Percentiles rank a stretch among this genome's conserved stretches.
phyloP scores from a whole-genome alignment of 1,284 basidiomycete genomes.

The Moesziomyces sp. region DNA sequence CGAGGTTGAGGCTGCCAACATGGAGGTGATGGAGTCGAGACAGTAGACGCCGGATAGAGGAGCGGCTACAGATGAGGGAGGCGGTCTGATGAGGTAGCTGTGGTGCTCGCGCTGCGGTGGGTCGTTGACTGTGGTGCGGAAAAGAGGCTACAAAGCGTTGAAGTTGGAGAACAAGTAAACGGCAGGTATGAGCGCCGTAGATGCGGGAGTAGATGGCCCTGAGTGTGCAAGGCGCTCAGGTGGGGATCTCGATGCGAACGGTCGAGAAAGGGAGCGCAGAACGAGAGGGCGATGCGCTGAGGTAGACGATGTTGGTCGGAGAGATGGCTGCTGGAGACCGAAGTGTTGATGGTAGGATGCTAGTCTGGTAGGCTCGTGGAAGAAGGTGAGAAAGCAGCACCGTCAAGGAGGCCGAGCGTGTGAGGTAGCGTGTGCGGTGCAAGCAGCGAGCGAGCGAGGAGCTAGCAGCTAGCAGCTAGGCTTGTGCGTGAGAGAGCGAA shows the following conservation, averaged over 20 bases:
- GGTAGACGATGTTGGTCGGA: background rate
- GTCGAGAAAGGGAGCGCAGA: conserved; percentile 7
- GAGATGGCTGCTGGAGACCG: background rate
- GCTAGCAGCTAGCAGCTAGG: conserved; percentile 1
- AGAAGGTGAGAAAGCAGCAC: conserved; percentile 4
- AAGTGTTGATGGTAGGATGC: background rate
- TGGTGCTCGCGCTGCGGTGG: background rate
- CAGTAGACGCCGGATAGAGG: background rate
- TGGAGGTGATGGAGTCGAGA: conserved; percentile 5
- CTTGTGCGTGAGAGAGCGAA: background rate
- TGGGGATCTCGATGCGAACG: conserved; percentile 22
- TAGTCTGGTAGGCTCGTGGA: background rate
- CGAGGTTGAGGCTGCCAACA: conserved; percentile 10
- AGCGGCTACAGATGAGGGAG: background rate
- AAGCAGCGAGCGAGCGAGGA: background rate
- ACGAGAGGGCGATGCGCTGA: background rate
- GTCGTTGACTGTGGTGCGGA: conserved; percentile 5
- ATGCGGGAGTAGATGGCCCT: no score
- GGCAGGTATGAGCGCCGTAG: background rate
- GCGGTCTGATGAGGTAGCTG: background rate
- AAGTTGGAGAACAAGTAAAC: no score
- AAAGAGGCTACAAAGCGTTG: background rate
- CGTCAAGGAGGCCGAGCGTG: conserved; percentile 18
- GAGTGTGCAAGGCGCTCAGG: conserved; percentile 3
- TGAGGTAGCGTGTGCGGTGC: background rate